Percentiles rank a stretch among this genome's conserved stretches.
Evolutionary conservation across 257 asterid species (phyloP).

Genomic region (Solanum lycopersicoides): DNA sequence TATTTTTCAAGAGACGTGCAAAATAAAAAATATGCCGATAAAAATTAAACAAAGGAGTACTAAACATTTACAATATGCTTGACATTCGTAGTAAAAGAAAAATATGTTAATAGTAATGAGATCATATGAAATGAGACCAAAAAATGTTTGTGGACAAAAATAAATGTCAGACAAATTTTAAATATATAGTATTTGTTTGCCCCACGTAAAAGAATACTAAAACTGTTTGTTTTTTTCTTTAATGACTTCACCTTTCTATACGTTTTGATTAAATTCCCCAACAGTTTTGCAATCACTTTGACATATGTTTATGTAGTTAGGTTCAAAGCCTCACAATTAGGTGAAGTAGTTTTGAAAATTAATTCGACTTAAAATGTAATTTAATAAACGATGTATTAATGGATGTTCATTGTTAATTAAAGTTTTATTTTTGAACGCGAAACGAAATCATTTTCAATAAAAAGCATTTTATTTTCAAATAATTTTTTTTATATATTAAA

Average conservation of each 20-base stretch:
- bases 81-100: neutral
- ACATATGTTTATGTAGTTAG: neutral
- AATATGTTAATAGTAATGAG: neutral
- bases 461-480: neutral
- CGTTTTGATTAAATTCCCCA: neutral
- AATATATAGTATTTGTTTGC: neutral
- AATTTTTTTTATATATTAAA: neutral
- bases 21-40: too few relatives aligned
- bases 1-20: neutral
- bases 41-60: neutral
- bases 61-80: neutral
- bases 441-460: neutral
- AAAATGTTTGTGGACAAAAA: neutral
- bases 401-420: neutral
- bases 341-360: neutral
- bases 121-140: neutral
- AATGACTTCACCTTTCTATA: neutral
- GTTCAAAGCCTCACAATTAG: neutral
- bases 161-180: neutral
- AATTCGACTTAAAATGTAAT: neutral
- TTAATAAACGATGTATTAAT: neutral
- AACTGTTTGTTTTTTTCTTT: neutral
- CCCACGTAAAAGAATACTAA: neutral
- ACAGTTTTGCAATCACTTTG: neutral
- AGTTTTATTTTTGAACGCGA: neutral